Percentiles rank a stretch among this genome's conserved stretches.
These are phyloP conservation scores for Marvania coccoides DNA, from an alignment of 139 green algal genomes.

Conservation along the genomic window DNA sequence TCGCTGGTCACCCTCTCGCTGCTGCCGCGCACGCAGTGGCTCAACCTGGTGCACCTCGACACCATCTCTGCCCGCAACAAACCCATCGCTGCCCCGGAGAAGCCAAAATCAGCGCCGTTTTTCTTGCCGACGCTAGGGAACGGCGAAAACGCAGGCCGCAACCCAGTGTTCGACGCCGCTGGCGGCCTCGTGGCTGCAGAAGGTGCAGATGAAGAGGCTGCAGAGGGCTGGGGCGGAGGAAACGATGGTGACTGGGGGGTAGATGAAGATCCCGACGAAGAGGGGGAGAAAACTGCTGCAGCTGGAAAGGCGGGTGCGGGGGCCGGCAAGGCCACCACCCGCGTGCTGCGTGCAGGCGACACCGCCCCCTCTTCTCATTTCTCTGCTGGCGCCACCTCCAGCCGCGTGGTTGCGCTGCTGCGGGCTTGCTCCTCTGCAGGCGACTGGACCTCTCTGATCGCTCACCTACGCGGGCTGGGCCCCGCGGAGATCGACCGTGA, in stretches of 20 bases:
- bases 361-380: not conserved
- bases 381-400: not conserved
- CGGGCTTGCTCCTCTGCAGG: slow-evolving; percentile 2
- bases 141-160: slow-evolving; percentile 6
- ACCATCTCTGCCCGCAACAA: slow-evolving; percentile 90
- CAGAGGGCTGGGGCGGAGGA: not conserved
- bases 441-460: slow-evolving; percentile 43
- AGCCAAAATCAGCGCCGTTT: slow-evolving; percentile 91
- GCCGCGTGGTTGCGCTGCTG: slow-evolving; percentile 23
- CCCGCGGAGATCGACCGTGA: slow-evolving; percentile 59
- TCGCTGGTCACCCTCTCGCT: slow-evolving; percentile 77
- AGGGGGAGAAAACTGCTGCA: not conserved
- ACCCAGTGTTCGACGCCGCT: slow-evolving; percentile 50
- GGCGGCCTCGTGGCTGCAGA: not conserved
- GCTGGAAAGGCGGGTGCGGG: not conserved
- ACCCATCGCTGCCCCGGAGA: slow-evolving; percentile 76
- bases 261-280: not conserved
- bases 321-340: not conserved
- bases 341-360: slow-evolving; percentile 1
- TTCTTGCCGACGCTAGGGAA: slow-evolving; percentile 85
- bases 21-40: slow-evolving; percentile 84
- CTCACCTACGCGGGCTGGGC: slow-evolving; percentile 33
- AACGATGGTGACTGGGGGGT: slow-evolving; percentile 13
- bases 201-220: not conserved
- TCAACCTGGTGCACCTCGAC: slow-evolving; percentile 81